These are phyloP conservation scores for Achaetomiella virescens DNA, from an alignment of 495 filamentous ascomycete genomes.

Conservation along the genomic window DNA sequence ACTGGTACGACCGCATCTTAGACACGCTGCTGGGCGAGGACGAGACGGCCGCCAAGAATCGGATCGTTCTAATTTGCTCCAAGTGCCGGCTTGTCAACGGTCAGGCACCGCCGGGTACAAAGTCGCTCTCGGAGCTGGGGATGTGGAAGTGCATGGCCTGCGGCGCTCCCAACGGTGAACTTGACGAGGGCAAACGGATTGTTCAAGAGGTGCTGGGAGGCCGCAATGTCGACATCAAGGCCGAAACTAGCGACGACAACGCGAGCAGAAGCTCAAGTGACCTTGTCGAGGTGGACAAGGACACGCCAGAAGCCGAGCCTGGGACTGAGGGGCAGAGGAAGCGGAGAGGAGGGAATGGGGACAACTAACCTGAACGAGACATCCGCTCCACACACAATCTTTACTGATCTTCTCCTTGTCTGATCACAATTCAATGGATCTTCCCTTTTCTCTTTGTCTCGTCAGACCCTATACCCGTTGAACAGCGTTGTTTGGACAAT, in stretches of 20 bases:
- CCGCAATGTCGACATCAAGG: not conserved
- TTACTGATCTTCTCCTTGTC: not conserved
- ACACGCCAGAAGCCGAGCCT: conserved; percentile 16
- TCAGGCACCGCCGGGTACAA: conserved; percentile 84
- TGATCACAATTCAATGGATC: not conserved
- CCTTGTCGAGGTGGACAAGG: conserved; percentile 36
- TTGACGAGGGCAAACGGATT: conserved; percentile 59
- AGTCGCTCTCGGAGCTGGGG: conserved; percentile 71
- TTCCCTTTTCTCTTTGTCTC: not conserved
- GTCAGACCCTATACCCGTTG: not conserved
- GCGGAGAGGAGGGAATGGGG: not conserved
- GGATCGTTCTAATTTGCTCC: conserved; percentile 79
- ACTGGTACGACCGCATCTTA: conserved; percentile 92
- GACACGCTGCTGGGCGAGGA: conserved; percentile 93
- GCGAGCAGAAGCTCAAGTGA: conserved; percentile 32
- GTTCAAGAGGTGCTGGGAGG: conserved; percentile 43
- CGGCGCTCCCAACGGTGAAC: conserved; percentile 74
- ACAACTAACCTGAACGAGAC: not conserved
- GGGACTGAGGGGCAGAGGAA: conserved; percentile 7
- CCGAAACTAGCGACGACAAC: conserved; percentile 23
- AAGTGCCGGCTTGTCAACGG: conserved; percentile 89
- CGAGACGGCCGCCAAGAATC: conserved; percentile 85
- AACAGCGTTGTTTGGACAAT: not conserved
- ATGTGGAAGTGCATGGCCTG: conserved; percentile 86
- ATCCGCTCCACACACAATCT: not conserved